phyloP scores from a whole-genome alignment of 495 filamentous ascomycete genomes.

The Letharia lupina region DNA sequence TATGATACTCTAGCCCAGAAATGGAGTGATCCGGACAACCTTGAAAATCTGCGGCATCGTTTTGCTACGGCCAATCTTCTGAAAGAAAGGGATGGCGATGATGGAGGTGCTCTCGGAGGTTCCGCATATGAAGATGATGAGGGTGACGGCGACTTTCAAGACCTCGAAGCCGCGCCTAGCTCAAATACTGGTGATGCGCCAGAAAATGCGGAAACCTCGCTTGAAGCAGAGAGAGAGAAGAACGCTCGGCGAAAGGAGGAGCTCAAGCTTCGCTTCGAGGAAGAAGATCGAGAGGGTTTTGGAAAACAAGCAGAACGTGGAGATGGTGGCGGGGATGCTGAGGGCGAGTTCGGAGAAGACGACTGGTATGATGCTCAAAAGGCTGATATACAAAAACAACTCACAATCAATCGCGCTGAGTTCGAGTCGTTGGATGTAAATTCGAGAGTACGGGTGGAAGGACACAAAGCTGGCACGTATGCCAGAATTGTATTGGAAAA shows the following conservation, averaged over 20 bases:
- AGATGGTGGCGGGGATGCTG: constrained; percentile 46
- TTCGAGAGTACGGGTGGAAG: constrained; percentile 74
- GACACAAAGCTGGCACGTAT: constrained; percentile 88
- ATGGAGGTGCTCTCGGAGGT: constrained; percentile 37
- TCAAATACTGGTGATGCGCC: constrained; percentile 35
- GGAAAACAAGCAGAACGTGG: constrained; percentile 63
- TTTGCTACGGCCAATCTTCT: constrained; percentile 64
- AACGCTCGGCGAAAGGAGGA: constrained; percentile 93
- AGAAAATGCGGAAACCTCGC: constrained; percentile 35
- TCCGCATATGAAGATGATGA: constrained; percentile 52
- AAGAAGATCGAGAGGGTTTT: constrained; percentile 92
- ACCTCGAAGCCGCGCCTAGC: constrained; percentile 66
- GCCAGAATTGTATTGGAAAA: constrained; percentile 79
- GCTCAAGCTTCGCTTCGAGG: constrained; percentile 86
- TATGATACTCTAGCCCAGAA: constrained; percentile 73
- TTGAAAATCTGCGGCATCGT: constrained; percentile 61
- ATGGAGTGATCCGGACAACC: constrained; percentile 70
- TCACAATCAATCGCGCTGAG: constrained; percentile 88
- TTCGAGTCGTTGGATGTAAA: constrained; percentile 76
- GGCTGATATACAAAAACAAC: constrained; percentile 84
- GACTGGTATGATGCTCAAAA: constrained; percentile 99
- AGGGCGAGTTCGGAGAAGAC: constrained; percentile 85
- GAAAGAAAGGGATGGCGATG: constrained; percentile 35
- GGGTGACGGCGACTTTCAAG: constrained; percentile 85
- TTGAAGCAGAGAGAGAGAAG: constrained; percentile 79